Evolutionary conservation across 257 asterid species (phyloP).

Genomic region (Solanum ahanhuiri): DNA sequence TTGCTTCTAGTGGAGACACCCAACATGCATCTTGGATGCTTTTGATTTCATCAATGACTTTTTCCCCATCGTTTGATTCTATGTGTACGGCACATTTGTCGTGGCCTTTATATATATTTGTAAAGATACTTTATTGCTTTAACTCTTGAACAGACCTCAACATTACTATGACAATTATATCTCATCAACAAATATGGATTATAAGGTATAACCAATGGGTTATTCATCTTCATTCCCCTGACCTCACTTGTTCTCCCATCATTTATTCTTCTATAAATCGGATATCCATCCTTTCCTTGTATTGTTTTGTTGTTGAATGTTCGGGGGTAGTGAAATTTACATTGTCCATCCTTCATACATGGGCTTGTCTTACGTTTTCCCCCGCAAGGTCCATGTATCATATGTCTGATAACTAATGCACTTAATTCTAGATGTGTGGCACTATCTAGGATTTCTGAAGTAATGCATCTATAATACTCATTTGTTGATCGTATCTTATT

Average conservation of each 20-base stretch:
- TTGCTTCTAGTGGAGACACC: not conserved
- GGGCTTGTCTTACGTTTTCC: not conserved
- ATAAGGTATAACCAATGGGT: slow-evolving; percentile 1
- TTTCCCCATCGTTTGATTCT: no score
- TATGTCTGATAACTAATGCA: not conserved
- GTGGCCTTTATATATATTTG: not conserved
- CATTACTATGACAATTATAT: not conserved
- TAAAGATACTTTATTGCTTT: not conserved
- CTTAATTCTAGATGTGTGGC: not conserved
- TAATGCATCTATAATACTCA: no score
- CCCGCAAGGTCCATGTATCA: not conserved
- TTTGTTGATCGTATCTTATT: not conserved
- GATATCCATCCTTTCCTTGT: not conserved
- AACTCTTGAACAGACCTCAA: not conserved
- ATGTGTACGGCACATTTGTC: not conserved
- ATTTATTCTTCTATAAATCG: no score
- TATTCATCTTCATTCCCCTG: not conserved
- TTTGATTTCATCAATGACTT: not conserved
- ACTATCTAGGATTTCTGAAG: no score
- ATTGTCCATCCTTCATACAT: not conserved
- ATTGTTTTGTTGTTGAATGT: not conserved
- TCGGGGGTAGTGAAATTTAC: not conserved
- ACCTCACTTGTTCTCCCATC: not conserved
- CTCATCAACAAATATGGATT: not conserved
- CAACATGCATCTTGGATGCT: not conserved